These are phyloP conservation scores for Suhomyces bribrorum DNA, from an alignment of 1,139 yeast species.

Conservation along the genomic window DNA sequence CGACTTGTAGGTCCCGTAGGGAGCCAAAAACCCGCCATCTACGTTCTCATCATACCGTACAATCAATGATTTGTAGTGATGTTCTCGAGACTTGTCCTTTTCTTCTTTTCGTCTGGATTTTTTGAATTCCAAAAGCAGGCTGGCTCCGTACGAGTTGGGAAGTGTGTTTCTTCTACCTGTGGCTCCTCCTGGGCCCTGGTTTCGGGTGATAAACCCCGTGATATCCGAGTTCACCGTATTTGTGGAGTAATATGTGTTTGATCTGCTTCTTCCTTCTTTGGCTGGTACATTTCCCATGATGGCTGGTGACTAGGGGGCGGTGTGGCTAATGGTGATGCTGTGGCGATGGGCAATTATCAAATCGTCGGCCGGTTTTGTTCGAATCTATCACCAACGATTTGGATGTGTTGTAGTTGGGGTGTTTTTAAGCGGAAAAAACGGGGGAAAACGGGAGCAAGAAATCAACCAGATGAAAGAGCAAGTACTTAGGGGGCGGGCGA, in stretches of 20 bases:
- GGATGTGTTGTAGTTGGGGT: too few relatives aligned
- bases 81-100: conserved; percentile 51
- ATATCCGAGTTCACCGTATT: conserved; percentile 12
- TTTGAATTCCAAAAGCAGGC: conserved; percentile 24
- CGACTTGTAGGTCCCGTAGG: conserved; percentile 80
- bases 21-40: conserved; percentile 83
- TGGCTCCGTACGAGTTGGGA: conserved; percentile 16
- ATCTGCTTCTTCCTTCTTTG: conserved; percentile 46
- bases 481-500: not conserved
- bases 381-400: too few relatives aligned
- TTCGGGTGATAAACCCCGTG: conserved; percentile 14
- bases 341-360: too few relatives aligned
- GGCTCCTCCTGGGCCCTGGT: conserved; percentile 4
- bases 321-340: too few relatives aligned
- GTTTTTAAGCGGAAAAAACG: too few relatives aligned
- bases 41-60: conserved; percentile 62
- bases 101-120: conserved; percentile 45
- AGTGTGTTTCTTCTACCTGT: conserved; percentile 22
- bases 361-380: too few relatives aligned
- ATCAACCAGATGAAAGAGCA: too few relatives aligned
- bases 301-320: not conserved
- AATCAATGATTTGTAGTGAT: conserved; percentile 56
- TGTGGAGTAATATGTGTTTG: conserved; percentile 16
- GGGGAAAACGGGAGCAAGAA: too few relatives aligned
- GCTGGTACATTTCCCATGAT: conserved; percentile 64